These are phyloP conservation scores for Vigna mungo DNA, from an alignment of 306 rosid genomes.

Conservation along the genomic window DNA sequence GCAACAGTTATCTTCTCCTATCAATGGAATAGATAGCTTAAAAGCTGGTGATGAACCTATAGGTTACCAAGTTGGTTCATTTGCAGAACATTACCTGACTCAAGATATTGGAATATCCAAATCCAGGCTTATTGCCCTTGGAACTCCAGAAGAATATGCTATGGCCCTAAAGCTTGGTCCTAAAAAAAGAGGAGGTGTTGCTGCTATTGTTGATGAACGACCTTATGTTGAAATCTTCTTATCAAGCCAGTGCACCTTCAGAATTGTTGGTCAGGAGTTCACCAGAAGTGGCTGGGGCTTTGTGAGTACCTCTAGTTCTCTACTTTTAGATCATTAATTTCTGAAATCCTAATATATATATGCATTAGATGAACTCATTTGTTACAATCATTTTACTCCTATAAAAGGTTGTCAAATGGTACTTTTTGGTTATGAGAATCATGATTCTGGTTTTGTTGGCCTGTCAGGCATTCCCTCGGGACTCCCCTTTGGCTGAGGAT, in stretches of 20 bases:
- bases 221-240: constrained; percentile 79
- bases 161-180: constrained; percentile 84
- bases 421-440: neutral
- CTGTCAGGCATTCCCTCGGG: constrained; percentile 87
- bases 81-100: constrained; percentile 70
- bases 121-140: constrained; percentile 81
- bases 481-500: constrained; percentile 88
- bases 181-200: constrained; percentile 75
- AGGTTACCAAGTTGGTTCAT: constrained; percentile 94
- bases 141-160: constrained; percentile 82
- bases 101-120: constrained; percentile 79
- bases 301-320: constrained; percentile 61
- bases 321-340: constrained; percentile 19
- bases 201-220: constrained; percentile 90
- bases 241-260: constrained; percentile 82
- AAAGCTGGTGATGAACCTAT: constrained; percentile 68
- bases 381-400: no score
- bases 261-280: constrained; percentile 91
- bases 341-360: no score
- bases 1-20: constrained; percentile 76
- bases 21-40: constrained; percentile 83
- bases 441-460: constrained; percentile 16
- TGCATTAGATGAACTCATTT: no score
- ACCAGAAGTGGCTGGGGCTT: constrained; percentile 99
- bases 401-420: no score